Percentiles rank a stretch among this genome's conserved stretches.
These are phyloP conservation scores for Auriscalpium orientale DNA, from an alignment of 768 basidiomycete genomes.

Conservation along the genomic window DNA sequence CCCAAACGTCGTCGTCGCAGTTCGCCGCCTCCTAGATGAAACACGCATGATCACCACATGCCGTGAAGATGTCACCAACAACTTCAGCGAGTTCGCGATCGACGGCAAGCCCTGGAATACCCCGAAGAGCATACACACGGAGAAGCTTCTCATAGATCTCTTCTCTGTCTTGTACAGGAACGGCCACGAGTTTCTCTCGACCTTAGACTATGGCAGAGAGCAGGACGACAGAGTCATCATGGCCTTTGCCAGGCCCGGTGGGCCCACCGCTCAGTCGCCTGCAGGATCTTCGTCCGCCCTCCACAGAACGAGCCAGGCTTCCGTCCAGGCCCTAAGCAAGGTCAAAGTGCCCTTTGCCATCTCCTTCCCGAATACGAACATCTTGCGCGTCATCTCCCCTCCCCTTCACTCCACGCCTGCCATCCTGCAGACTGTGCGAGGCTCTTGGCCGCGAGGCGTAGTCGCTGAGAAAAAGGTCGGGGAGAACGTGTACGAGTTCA, in stretches of 20 bases:
- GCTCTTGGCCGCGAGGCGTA: constrained; percentile 74
- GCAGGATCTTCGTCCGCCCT: constrained; percentile 28
- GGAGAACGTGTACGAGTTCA: constrained; percentile 69
- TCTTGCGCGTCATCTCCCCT: constrained; percentile 69
- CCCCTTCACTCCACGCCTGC: constrained; percentile 72
- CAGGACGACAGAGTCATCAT: constrained; percentile 65
- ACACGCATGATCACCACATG: constrained; percentile 35
- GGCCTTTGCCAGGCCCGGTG: constrained; percentile 52
- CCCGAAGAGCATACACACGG: constrained; percentile 56
- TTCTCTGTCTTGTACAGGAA: constrained; percentile 53
- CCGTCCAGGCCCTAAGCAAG: not conserved
- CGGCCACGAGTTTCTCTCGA: constrained; percentile 58
- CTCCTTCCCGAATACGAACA: constrained; percentile 60
- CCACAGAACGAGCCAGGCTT: constrained; percentile 16
- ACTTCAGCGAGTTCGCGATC: constrained; percentile 59
- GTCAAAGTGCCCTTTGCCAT: constrained; percentile 47
- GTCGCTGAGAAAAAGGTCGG: constrained; percentile 71
- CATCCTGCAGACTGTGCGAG: constrained; percentile 71
- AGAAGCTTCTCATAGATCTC: constrained; percentile 64
- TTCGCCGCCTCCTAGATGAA: constrained; percentile 50
- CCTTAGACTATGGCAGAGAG: constrained; percentile 72
- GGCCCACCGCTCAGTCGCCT: constrained; percentile 19
- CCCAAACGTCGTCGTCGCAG: constrained; percentile 38
- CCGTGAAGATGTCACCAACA: constrained; percentile 49
- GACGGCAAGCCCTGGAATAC: constrained; percentile 69